Conservation (phyloP, 2,329 filamentous ascomycete species). For the Aspergillus fumigatiaffinis region DNA sequence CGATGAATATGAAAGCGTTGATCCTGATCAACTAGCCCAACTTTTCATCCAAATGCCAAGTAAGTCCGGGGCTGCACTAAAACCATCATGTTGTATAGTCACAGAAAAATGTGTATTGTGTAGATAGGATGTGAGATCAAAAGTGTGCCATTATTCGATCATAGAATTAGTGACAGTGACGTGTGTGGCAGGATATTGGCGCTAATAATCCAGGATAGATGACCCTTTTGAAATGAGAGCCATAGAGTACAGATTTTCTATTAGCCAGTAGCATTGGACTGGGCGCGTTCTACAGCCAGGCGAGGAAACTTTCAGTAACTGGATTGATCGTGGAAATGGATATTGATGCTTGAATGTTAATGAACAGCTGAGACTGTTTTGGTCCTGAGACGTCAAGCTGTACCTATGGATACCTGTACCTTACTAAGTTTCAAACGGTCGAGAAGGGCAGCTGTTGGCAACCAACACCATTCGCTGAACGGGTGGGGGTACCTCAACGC, state of each 20-base stretch:
- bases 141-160: neutral
- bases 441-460: neutral
- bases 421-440: neutral
- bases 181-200: neutral
- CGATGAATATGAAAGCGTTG: neutral
- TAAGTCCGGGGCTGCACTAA: neutral
- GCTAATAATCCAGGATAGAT: neutral
- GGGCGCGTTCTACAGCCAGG: neutral
- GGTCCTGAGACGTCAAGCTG: neutral
- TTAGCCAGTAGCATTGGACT: neutral
- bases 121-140: neutral
- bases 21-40: neutral
- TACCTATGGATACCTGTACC: neutral
- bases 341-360: neutral
- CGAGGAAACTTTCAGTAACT: neutral
- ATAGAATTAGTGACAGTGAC: neutral
- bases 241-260: neutral
- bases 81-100: no score
- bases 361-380: neutral
- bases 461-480: neutral
- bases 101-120: neutral
- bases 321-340: neutral
- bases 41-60: neutral
- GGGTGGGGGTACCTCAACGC: neutral
- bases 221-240: neutral